Base-by-base conservation (phyloP, 192 early-diverging fungal species). In the Rhizophagus prolifer region DNA sequence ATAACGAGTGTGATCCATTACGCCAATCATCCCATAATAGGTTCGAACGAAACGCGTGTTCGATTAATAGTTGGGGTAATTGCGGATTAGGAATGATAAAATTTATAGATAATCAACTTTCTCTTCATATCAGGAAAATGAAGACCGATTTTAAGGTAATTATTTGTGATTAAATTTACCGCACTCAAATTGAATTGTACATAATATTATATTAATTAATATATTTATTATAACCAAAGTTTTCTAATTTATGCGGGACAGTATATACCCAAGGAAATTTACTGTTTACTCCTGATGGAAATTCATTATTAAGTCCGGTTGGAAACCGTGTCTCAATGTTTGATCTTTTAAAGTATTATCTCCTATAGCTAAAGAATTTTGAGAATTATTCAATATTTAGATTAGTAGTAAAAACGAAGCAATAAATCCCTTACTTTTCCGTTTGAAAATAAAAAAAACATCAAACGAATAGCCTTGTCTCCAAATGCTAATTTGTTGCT, bases 201-300 rank as follows among this genome's bases (percentile, higher is more conserved):
- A 21, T 31, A 23, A 13, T 34, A 28, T 23, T 28, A 19, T 36
- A n/a, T 34, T 59, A 54, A 66, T 23, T n/a, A n/a, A 21, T 31
- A 25, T 47, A n/a, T 41, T 26, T 58, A 38, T 38, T 38, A 1
- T 14, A 28, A 69, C 82, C 86, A 44, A 87, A 96, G 89, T 98
- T 99, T 80, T 95, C 95, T 60, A 98, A 98, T 84, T 87, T 99
- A 74, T 97, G 94, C 80, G 98, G 98, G 44, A 97, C 97, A 9
- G 98, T 98, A 19, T 99, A 98, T 83, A 94, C 91, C 72, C 88
- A 92, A 79, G 98, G 97, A n/a, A 98, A 98, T 82, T 80, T 98
- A 26, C 85, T 96, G 30, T 99, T 96, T 81, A 95, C 95, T 36
- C 93, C 96, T 28, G 96, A 97, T 79, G 95, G 95, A 26, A 96